A percentile compares a stretch with the other conserved stretches of the same genome.
phyloP scores from a whole-genome alignment of 1,139 yeast genomes.

The Suhomyces guaymorum region DNA sequence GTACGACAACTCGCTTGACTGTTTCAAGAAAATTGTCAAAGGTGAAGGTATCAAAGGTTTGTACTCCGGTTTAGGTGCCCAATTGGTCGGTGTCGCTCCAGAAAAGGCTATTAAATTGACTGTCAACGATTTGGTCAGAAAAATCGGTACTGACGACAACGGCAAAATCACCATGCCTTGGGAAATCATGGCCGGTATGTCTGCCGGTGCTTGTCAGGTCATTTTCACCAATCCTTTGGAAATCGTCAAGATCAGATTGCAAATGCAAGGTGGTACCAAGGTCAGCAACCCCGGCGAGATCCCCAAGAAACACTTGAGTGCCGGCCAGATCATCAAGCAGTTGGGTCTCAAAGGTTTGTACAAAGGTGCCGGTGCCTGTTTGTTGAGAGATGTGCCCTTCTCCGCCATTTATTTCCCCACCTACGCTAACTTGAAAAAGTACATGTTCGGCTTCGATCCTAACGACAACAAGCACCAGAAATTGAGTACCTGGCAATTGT shows the following conservation, averaged over 20 bases:
- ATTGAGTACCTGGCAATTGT: slow-evolving; percentile 79
- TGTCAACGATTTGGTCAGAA: slow-evolving; percentile 86
- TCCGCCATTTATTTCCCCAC: slow-evolving; percentile 97
- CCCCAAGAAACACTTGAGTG: slow-evolving; percentile 54
- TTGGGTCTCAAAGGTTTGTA: slow-evolving; percentile 85
- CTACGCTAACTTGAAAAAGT: slow-evolving; percentile 87
- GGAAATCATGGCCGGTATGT: slow-evolving; percentile 86
- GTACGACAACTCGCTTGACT: slow-evolving; percentile 82
- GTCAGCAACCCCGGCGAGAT: slow-evolving; percentile 44
- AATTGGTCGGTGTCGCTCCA: slow-evolving; percentile 95
- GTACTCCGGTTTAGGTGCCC: slow-evolving; percentile 93
- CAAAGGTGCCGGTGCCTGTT: slow-evolving; percentile 89
- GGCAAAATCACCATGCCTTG: slow-evolving; percentile 64
- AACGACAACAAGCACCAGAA: slow-evolving; percentile 48
- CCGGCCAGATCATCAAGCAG: slow-evolving; percentile 71
- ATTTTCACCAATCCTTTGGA: slow-evolving; percentile 94
- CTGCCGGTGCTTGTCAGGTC: slow-evolving; percentile 97
- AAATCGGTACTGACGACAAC: slow-evolving; percentile 61
- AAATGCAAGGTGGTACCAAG: slow-evolving; percentile 82
- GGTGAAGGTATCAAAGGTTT: slow-evolving; percentile 87
- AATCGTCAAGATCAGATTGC: slow-evolving; percentile 91
- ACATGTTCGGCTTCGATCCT: slow-evolving; percentile 83
- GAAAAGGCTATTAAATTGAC: slow-evolving; percentile 97
- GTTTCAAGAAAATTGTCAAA: slow-evolving; percentile 73
- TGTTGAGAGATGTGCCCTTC: slow-evolving; percentile 94